phyloP scores from a whole-genome alignment of 352 stramenopile genomes.

The Blastocystis sp. region DNA sequence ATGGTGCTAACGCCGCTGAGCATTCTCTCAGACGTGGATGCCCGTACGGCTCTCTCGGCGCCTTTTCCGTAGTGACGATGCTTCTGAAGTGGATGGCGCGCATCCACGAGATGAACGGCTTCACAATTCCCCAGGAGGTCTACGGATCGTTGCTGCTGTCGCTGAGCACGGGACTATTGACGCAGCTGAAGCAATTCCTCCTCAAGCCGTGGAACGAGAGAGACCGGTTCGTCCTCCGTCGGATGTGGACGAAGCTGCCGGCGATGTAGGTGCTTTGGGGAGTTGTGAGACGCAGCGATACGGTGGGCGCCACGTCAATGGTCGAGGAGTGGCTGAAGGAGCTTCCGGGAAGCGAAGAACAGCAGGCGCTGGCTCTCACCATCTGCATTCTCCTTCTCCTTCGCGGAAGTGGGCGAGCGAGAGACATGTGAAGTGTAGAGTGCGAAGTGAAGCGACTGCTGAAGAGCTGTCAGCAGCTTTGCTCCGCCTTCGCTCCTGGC shows the following conservation, averaged over 20 bases:
- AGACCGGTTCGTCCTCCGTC: not conserved
- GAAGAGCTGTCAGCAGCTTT: not conserved
- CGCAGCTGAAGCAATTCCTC: not conserved
- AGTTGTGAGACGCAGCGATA: not conserved
- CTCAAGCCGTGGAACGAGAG: not conserved
- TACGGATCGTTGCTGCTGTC: slow-evolving; percentile 8
- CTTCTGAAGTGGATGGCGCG: slow-evolving; percentile 1
- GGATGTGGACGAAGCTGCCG: not conserved
- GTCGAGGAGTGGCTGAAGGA: not conserved
- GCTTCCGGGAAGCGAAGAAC: not conserved
- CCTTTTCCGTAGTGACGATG: not conserved
- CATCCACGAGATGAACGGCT: slow-evolving; percentile 5
- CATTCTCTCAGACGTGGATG: not conserved
- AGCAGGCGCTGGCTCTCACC: not conserved
- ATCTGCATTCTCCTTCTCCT: slow-evolving; percentile 10
- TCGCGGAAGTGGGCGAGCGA: not conserved
- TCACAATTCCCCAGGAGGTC: not conserved
- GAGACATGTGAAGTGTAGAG: not conserved
- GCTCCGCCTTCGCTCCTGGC: not conserved
- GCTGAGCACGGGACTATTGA: not conserved
- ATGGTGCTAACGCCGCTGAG: not conserved
- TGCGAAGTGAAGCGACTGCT: not conserved
- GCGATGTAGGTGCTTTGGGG: not conserved
- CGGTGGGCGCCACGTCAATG: not conserved
- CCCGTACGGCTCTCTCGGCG: not conserved